phyloP scores from a whole-genome alignment of 1,284 basidiomycete genomes.

The Cutaneotrichosporon dermatis region DNA sequence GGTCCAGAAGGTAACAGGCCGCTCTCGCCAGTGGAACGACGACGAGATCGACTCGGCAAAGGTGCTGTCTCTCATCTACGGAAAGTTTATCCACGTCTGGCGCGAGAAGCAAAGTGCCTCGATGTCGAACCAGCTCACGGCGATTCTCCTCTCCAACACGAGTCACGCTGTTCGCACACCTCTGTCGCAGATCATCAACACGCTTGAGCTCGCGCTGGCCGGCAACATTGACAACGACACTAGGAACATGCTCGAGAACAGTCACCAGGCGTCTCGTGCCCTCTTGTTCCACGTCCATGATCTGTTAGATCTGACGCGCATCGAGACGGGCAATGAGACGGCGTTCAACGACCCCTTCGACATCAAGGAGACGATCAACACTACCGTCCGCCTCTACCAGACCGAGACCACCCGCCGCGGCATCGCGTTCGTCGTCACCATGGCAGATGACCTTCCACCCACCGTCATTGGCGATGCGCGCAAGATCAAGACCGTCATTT shows the following conservation, averaged over 20 bases:
- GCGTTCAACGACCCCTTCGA: conserved; percentile 80
- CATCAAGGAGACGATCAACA: conserved; percentile 62
- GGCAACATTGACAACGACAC: conserved; percentile 73
- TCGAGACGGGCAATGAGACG: conserved; percentile 74
- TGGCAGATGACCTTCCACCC: conserved; percentile 55
- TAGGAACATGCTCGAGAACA: conserved; percentile 69
- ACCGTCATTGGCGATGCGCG: conserved; percentile 65
- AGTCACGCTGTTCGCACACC: conserved; percentile 67
- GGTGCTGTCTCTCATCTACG: conserved; percentile 69
- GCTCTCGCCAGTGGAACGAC: conserved; percentile 73
- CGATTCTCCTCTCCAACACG: conserved; percentile 77
- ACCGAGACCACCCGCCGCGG: conserved; percentile 67
- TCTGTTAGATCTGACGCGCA: conserved; percentile 73
- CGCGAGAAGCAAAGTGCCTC: conserved; percentile 75
- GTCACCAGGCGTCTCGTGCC: conserved; percentile 76
- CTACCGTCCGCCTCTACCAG: conserved; percentile 58
- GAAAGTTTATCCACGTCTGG: conserved; percentile 76
- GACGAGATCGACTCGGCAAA: conserved; percentile 83
- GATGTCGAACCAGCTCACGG: conserved; percentile 64
- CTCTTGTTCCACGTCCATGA: conserved; percentile 81
- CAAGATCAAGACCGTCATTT: conserved; percentile 75
- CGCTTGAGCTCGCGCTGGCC: conserved; percentile 78
- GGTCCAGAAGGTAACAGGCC: conserved; percentile 71
- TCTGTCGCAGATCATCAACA: conserved; percentile 56
- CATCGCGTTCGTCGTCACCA: conserved; percentile 61